A percentile compares a stretch with the other conserved stretches of the same genome.
Evolutionary conservation across 768 basidiomycete species (phyloP).

Genomic region (Podaxis carcinomalis): DNA sequence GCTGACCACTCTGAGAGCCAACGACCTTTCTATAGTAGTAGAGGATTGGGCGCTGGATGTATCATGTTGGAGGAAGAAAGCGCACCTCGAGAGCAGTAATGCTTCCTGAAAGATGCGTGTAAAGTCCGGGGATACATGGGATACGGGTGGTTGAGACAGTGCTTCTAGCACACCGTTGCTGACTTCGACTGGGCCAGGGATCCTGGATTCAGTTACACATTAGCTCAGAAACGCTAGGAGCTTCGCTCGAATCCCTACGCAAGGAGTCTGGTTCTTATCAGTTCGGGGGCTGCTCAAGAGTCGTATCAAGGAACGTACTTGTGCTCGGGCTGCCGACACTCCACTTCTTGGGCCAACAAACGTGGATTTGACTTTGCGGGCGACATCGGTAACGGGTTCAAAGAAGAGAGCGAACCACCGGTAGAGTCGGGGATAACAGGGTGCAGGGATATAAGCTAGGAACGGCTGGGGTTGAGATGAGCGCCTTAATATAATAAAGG

Average conservation of each 20-base stretch:
- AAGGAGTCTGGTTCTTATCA: conserved; percentile 4
- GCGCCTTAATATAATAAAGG: not conserved
- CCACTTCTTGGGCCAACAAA: not conserved
- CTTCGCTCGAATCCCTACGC: not conserved
- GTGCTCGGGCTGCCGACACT: not conserved
- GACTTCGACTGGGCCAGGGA: conserved; percentile 51
- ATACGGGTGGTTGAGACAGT: conserved; percentile 77
- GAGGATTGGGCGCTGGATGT: not conserved
- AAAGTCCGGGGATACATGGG: conserved; percentile 82
- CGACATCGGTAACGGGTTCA: not conserved
- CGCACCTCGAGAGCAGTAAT: conserved; percentile 65
- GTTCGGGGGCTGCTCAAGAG: not conserved
- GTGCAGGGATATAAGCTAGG: not conserved
- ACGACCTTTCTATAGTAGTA: conserved; percentile 52
- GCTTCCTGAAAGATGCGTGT: conserved; percentile 76
- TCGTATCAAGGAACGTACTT: not conserved
- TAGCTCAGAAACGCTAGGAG: not conserved
- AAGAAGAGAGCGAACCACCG: not conserved
- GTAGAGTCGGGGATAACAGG: not conserved
- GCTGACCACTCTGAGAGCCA: conserved; percentile 61
- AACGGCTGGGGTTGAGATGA: not conserved
- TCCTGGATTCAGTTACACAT: conserved; percentile 24
- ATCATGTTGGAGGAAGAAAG: not conserved
- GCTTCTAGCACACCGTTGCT: conserved; percentile 65
- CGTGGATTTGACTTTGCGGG: not conserved